phyloP scores from a whole-genome alignment of 495 filamentous ascomycete genomes.

The Apiosordaria backusii region DNA sequence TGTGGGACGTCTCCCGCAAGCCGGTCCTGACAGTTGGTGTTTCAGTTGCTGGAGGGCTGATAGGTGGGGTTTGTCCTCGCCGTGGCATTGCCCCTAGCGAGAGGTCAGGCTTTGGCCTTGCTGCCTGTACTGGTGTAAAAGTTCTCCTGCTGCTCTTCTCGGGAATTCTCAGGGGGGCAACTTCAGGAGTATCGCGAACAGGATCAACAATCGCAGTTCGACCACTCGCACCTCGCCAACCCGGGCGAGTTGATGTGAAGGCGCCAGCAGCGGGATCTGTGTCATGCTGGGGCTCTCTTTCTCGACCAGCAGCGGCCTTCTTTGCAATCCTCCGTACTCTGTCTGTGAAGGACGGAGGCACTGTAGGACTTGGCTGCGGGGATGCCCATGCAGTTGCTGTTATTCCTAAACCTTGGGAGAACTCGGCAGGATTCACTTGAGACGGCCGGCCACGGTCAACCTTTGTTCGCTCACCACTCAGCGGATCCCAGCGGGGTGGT shows the following conservation, averaged over 20 bases:
- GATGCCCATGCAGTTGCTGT: constrained; percentile 24
- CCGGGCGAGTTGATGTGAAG: constrained; percentile 39
- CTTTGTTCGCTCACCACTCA: constrained; percentile 48
- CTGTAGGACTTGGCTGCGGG: constrained; percentile 20
- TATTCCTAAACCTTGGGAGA: constrained; percentile 37
- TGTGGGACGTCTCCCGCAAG: constrained; percentile 27
- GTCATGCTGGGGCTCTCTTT: constrained; percentile 20
- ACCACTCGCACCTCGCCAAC: constrained; percentile 53
- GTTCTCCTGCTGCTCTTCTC: constrained; percentile 42
- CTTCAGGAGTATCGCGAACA: constrained; percentile 42
- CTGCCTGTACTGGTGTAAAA: constrained; percentile 20
- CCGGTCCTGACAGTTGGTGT: constrained; percentile 23
- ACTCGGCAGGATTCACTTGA: constrained; percentile 47
- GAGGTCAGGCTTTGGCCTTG: constrained; percentile 15
- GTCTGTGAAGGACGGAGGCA: constrained; percentile 40
- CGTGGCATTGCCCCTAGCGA: constrained; percentile 15
- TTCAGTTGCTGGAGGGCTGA: constrained; percentile 35
- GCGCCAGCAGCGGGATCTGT: constrained; percentile 34
- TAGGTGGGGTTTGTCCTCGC: constrained; percentile 33
- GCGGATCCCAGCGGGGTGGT: constrained; percentile 45
- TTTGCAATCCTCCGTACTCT: constrained; percentile 44
- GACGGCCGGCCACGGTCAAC: constrained; percentile 42
- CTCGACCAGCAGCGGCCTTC: constrained; percentile 28
- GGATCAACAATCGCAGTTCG: constrained; percentile 47
- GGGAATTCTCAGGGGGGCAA: constrained; percentile 44